Conservation (phyloP, 208 protist species). For the Acanthamoeba rhysodes region DNA sequence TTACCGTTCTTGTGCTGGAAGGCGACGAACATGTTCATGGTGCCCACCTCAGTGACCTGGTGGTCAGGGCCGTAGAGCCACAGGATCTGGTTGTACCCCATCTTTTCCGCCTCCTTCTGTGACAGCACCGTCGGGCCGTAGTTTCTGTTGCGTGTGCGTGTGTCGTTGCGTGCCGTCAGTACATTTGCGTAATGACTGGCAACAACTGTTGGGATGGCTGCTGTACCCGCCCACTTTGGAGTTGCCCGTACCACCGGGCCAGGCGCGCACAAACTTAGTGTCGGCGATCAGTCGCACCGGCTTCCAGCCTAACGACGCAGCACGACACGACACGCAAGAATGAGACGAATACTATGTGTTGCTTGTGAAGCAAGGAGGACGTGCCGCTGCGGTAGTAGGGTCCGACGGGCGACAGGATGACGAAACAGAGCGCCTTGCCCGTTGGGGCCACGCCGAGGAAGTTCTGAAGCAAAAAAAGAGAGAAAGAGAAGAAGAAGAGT, state of each 20-base stretch:
- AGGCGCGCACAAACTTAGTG: constrained; percentile 94
- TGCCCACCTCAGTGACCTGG: constrained; percentile 96
- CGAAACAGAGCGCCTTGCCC: constrained; percentile 91
- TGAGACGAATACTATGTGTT: not conserved
- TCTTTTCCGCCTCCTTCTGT: constrained; percentile 92
- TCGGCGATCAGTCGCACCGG: constrained; percentile 96
- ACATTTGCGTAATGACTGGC: constrained; percentile 85
- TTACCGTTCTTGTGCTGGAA: constrained; percentile 93
- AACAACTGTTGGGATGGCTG: not conserved
- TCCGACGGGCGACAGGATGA: constrained; percentile 98
- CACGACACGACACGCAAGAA: not conserved
- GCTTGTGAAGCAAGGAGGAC: not conserved
- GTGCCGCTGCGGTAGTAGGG: constrained; percentile 96
- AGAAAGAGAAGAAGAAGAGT: not conserved
- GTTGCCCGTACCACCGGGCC: constrained; percentile 96
- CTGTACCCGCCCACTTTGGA: constrained; percentile 94
- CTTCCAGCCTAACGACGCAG: constrained; percentile 89
- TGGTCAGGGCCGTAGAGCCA: constrained; percentile 94
- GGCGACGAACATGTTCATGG: constrained; percentile 98
- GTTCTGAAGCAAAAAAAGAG: constrained; percentile 16
- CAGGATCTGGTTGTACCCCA: constrained; percentile 97
- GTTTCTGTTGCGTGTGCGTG: constrained; percentile 83
- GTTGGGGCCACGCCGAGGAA: constrained; percentile 91
- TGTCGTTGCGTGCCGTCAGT: not conserved
- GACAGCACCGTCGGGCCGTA: constrained; percentile 88